Evolutionary conservation across 371 early-diverging fungal species (phyloP), one percentile per base, ranked within the genome.

Genomic region (Mucor piriformis): DNA sequence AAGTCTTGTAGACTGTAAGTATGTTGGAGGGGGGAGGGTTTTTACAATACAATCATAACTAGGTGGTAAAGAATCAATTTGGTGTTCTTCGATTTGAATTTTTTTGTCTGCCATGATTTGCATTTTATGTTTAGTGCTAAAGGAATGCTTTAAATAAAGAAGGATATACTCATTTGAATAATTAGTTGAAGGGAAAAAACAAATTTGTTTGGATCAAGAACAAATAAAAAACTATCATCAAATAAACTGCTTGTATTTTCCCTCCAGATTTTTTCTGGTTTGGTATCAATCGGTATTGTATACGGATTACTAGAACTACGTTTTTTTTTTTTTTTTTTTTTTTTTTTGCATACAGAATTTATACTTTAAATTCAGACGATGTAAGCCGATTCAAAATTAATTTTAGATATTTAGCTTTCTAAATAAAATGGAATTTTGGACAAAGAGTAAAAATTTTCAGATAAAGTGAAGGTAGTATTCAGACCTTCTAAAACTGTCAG

Each of bases 1-100:
- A 35, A 57, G 32, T 13, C 57, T 47, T 6, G 57, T 18, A 6
- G 49, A 49, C 27, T 57, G 57, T 20, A 38, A 23, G 29, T 57
- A 57, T 4, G 37, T 49, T 27, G 57, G 57, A 7, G 57, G 57
- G 13, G 57, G 57, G 2, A 38, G 57, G 1, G 33, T 25, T 13
- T 54, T 16, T 32, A 29, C 12, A 32, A 40, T 43, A 32, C 29
- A 32, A 10, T 54, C 44, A 13, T 54, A 54, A 32, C 43, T 42
- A 16, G 54, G 54, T 29, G 44, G 54, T 32, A 24, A 43, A 7
- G 53, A 34, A 13, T 2, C 24, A 15, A 21, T 24, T 7, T 20
- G 40, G 0, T 53, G 10, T 16, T 27, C 27, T 18, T 54, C 42
- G 6, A 43, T 13, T 21, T 42, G 33, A 7, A 33, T 21, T 21